Percentiles rank a stretch among this genome's conserved stretches.
These are phyloP conservation scores for Ascochyta clinopodiicola DNA, from an alignment of 2,329 filamentous ascomycete genomes.

Conservation along the genomic window DNA sequence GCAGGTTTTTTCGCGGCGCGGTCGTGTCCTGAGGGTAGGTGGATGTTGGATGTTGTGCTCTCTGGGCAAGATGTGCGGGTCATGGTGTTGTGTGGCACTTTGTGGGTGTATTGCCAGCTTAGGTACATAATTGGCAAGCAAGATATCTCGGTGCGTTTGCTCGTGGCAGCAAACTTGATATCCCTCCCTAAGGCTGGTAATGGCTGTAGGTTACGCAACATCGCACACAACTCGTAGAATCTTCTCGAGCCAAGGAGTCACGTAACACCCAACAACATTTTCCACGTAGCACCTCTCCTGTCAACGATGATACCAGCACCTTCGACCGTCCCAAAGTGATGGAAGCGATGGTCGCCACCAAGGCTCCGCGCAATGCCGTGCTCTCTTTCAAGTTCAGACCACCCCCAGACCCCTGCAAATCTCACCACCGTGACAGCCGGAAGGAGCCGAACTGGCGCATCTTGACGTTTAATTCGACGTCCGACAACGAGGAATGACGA, in stretches of 20 bases:
- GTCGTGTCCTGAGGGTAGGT: too few species aligned
- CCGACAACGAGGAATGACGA: neutral
- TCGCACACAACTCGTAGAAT: neutral
- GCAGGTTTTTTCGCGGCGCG: too few species aligned
- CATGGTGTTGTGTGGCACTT: too few species aligned
- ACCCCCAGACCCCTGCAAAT: neutral
- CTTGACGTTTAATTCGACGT: neutral
- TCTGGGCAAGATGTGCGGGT: too few species aligned
- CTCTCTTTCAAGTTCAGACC: neutral
- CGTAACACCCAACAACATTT: neutral
- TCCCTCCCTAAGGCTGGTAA: neutral
- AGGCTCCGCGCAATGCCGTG: neutral
- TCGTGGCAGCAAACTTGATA: neutral
- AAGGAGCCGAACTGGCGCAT: slow-evolving; percentile 1
- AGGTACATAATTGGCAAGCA: neutral
- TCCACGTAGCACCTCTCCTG: neutral
- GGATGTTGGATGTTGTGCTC: too few species aligned
- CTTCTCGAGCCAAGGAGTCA: neutral
- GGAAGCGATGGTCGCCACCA: slow-evolving; percentile 6
- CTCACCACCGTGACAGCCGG: slow-evolving; percentile 3
- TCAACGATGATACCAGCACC: neutral
- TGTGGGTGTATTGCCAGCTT: too few species aligned
- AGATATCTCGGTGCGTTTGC: neutral
- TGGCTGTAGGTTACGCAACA: neutral
- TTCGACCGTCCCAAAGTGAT: neutral